phyloP scores from a whole-genome alignment of 495 filamentous ascomycete genomes.

The Rhypophila decipiens region DNA sequence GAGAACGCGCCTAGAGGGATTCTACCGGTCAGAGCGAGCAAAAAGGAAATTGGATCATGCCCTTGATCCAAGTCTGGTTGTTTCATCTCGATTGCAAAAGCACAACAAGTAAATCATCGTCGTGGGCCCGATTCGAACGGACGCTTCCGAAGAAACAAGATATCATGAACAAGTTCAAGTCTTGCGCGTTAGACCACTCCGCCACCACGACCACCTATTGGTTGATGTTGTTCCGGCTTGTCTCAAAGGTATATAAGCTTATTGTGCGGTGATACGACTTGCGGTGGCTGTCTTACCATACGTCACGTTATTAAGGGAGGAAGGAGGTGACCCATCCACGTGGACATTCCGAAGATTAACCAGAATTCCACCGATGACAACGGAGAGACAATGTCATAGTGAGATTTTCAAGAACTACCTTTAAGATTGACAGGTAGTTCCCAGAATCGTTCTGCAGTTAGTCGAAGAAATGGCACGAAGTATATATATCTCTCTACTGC shows the following conservation, averaged over 20 bases:
- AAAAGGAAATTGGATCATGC: too few species aligned
- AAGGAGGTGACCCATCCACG: too few species aligned
- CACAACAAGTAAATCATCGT: not conserved
- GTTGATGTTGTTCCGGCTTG: not conserved
- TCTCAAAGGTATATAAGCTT: too few species aligned
- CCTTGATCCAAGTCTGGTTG: too few species aligned
- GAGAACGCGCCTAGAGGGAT: too few species aligned
- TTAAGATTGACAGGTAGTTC: too few species aligned
- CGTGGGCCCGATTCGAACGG: slow-evolving; percentile 1
- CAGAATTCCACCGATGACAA: not conserved
- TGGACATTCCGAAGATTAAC: not conserved
- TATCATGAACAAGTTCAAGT: too few species aligned
- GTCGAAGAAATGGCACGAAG: not conserved
- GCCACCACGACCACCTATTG: not conserved
- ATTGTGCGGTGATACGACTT: too few species aligned
- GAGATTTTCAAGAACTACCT: not conserved
- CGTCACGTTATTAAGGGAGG: too few species aligned
- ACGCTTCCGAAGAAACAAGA: not conserved
- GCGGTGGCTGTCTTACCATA: too few species aligned
- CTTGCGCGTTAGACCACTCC: not conserved
- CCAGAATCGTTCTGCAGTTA: not conserved
- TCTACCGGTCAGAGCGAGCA: too few species aligned
- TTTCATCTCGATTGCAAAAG: too few species aligned
- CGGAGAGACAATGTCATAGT: not conserved
- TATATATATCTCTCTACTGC: not conserved